Conservation (phyloP, 108 stramenopile species). For the Skeletonema costatum region DNA sequence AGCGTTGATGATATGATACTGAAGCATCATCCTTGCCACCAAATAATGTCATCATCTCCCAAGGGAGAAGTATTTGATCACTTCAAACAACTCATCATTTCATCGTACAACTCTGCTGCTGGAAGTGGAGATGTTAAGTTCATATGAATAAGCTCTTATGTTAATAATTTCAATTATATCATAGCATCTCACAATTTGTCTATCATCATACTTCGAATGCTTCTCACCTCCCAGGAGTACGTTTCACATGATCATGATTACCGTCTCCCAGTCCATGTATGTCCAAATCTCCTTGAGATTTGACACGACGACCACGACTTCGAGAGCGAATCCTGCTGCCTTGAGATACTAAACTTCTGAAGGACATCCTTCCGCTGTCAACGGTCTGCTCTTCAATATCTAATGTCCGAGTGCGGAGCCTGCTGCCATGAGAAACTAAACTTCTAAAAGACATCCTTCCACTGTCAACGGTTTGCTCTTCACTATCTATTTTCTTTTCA, state of each 20-base stretch:
- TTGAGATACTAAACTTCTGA: neutral
- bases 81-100: neutral
- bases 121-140: neutral
- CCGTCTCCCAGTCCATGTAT: neutral
- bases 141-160: neutral
- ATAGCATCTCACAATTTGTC: neutral
- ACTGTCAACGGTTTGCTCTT: neutral
- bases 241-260: neutral
- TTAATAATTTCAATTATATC: neutral
- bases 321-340: neutral
- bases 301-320: neutral
- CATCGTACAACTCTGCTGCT: neutral
- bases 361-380: neutral
- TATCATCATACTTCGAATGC: neutral
- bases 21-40: neutral
- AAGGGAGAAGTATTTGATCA: neutral
- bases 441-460: neutral
- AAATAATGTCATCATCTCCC: neutral
- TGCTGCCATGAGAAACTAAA: neutral
- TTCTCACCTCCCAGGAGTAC: neutral
- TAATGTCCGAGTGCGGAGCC: neutral
- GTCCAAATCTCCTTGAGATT: neutral
- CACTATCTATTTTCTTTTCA: neutral
- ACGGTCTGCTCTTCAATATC: neutral
- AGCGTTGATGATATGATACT: neutral